Evolutionary conservation across 2,329 filamentous ascomycete genomes (phyloP), one percentile per base, ranked within the genome.

Genomic region (Chaetoscypha palmicola): DNA sequence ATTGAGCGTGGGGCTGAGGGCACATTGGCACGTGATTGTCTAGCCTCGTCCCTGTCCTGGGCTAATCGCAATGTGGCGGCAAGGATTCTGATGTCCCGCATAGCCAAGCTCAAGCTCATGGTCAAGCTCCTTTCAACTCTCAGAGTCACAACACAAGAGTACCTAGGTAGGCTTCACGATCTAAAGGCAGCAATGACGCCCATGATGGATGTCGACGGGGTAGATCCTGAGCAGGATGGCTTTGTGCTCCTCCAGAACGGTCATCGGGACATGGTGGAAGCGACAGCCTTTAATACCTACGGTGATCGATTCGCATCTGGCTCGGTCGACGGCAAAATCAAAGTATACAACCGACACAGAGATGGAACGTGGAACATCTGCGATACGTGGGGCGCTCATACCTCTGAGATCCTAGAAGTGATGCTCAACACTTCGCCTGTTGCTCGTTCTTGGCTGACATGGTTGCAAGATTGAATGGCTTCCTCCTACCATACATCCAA

Each of bases 221-320:
- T 41, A 3, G 47, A 51, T 5, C 21, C 36, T 2, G 44, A 51
- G 26, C 43, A 43, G 32, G 53, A 56, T 17, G 52, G 42, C 16
- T 62, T 63, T 42, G 41, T 39, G 49, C 78, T 85, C 55, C 76
- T 87, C 57, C 76, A 81, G 48, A 81, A 88, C 62, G 82, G 82
- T 55, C 84, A 90, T 65, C 77, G 80, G 58, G 86, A 63, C 38
- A 61, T 63, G 53, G 50, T 62, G 12, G 54, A 59, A 43, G 52
- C 60, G 1, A 81, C 91, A 49, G 83, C 87, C 54, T 94, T 94
- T 74, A 96, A 96, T 65, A 82, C 81, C 54, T 94, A 94, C 64
- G 91, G 90, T 56, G 90, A 88, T 58, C 86, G 90, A 55, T 90
- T 91, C 71, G 86, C 90, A 32, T 92, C 89, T 2, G 89, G 88